Evolutionary conservation across 2,329 filamentous ascomycete genomes (phyloP).

Genomic region (Fusarium napiforme): DNA sequence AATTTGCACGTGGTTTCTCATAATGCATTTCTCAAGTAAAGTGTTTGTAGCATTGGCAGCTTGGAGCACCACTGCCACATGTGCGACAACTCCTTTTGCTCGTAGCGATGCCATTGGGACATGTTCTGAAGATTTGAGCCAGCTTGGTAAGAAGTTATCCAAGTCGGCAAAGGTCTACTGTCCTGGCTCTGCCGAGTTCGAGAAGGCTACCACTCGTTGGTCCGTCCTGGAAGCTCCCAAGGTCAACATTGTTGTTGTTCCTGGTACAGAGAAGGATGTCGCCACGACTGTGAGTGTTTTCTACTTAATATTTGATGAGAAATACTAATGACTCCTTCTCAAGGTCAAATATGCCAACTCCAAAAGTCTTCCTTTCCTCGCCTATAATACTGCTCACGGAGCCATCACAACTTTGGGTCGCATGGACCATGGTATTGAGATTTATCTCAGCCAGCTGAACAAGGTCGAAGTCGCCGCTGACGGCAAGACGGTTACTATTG

Average conservation of each 20-base stretch:
- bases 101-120: constrained; percentile 30
- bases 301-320: fast-evolving
- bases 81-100: constrained; percentile 23
- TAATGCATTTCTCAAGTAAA: constrained; percentile 38
- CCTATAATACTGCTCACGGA: constrained; percentile 64
- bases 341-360: constrained; percentile 57
- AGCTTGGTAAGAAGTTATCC: constrained; percentile 51
- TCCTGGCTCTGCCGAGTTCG: constrained; percentile 55
- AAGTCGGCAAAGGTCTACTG: constrained; percentile 53
- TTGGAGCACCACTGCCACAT: constrained; percentile 41
- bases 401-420: constrained; percentile 59
- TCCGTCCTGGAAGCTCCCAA: constrained; percentile 56
- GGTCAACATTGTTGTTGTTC: constrained; percentile 59
- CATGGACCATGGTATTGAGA: constrained; percentile 62
- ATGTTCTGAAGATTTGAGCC: constrained; percentile 25
- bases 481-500: constrained; percentile 58
- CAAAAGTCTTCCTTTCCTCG: constrained; percentile 61
- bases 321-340: not conserved
- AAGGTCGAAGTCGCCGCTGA: constrained; percentile 55
- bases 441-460: constrained; percentile 58
- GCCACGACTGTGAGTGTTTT: constrained; percentile 54
- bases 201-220: constrained; percentile 55
- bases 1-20: not conserved
- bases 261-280: constrained; percentile 60
- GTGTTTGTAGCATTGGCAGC: constrained; percentile 42